Conservation (phyloP, 441 rosid species). For the Kokia cookei region DNA sequence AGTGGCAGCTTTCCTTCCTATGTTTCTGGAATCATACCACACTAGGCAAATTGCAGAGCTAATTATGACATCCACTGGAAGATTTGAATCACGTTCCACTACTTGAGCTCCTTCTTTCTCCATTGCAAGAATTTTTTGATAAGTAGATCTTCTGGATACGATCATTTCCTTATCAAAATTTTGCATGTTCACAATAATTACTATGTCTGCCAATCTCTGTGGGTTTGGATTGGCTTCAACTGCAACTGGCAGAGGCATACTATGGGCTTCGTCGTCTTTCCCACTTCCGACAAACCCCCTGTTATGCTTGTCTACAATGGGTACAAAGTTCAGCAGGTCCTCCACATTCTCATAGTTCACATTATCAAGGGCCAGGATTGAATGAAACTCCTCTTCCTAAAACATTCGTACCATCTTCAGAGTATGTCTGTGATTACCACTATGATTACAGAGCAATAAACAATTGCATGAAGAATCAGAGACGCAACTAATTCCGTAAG, state of each 20-base stretch:
- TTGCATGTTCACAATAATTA: conserved; percentile 76
- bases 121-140: conserved; percentile 75
- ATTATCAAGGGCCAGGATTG: conserved; percentile 15
- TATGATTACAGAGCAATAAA: conserved; percentile 3
- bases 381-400: conserved; percentile 37
- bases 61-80: conserved; percentile 76
- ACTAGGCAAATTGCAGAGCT: conserved; percentile 67
- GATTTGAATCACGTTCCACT: conserved; percentile 82
- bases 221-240: conserved; percentile 30
- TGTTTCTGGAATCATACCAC: conserved; percentile 74
- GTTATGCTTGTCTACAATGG: conserved; percentile 26
- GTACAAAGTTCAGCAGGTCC: conserved; percentile 35
- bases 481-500: neutral
- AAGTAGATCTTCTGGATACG: conserved; percentile 76
- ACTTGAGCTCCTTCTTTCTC: conserved; percentile 87
- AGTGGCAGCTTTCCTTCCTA: conserved; percentile 51
- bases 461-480: neutral
- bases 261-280: conserved; percentile 31
- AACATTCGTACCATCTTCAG: conserved; percentile 12
- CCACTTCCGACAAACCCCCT: conserved; percentile 28
- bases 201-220: conserved; percentile 24
- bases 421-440: neutral
- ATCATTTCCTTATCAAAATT: conserved; percentile 74
- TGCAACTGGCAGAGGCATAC: conserved; percentile 28
- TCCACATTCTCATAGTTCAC: conserved; percentile 30